Base-by-base conservation (phyloP, 495 filamentous ascomycete species). In the Diplogelasinospora grovesii region DNA sequence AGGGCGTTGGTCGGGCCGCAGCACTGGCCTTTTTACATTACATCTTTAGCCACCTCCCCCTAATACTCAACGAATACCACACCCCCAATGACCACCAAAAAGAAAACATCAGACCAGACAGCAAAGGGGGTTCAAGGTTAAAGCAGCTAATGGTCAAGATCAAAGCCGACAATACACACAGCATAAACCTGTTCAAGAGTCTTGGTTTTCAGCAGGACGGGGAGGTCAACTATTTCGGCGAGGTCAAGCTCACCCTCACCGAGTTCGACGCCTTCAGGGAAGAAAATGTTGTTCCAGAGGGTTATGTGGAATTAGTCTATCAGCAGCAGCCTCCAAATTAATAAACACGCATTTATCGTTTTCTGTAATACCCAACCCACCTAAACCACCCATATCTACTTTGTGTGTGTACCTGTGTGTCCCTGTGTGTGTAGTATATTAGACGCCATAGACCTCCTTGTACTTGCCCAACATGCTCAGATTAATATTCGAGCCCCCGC, bases 401-500 rank as follows among this genome's bases (percentile, higher is more conserved):
- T n/a, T n/a, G n/a, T n/a, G n/a, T n/a, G n/a, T n/a, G n/a, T n/a
- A n/a, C n/a, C n/a, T n/a, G n/a, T n/a, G n/a, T n/a, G n/a, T n/a
- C n/a, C n/a, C n/a, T n/a, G n/a, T n/a, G n/a, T n/a, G n/a, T n/a
- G n/a, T n/a, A n/a, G n/a, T n/a, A n/a, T n/a, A n/a, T n/a, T n/a
- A n/a, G n/a, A n/a, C 46, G 25, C 57, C 71, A 57, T 71, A 86
- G 42, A 61, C 65, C 64, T 72, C 60, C 53, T 69, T 68, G 62
- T 83, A 97, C 36, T 61, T 61, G 30, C 63, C 65, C 50, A 94
- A 59, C 54, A 79, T 75, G 14, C 83, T 77, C 19, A 83, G 60
- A 3, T 77, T 82, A 31, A 89, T 75, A 60, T 84, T 84, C 30
- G 73, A 80, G 7, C 90, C 90, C 0, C 90, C 90, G 57, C 90